phyloP scores from a whole-genome alignment of 371 early-diverging fungal genomes.

The Choanephora cucurbitarum region DNA sequence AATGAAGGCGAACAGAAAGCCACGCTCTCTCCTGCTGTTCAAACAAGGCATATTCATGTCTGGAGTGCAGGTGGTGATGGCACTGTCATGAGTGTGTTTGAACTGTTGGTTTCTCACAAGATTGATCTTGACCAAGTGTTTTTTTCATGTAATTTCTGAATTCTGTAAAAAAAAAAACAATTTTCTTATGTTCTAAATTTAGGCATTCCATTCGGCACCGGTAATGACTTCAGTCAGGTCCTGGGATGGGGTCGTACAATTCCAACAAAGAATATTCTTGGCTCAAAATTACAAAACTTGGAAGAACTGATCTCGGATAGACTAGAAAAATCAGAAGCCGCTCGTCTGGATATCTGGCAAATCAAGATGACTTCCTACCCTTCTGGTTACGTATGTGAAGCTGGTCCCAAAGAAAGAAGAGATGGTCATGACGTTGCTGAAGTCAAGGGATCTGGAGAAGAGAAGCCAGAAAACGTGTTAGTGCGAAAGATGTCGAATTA shows the following conservation, averaged over 20 bases:
- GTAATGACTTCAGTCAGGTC: constrained; percentile 67
- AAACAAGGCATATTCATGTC: constrained; percentile 54
- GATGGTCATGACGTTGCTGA: constrained; percentile 29
- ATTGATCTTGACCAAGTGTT: constrained; percentile 57
- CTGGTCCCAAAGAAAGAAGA: constrained; percentile 40
- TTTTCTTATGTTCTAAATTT: not conserved
- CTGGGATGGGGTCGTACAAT: constrained; percentile 69
- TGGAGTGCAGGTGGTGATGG: constrained; percentile 74
- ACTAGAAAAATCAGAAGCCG: constrained; percentile 55
- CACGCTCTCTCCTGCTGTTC: constrained; percentile 24
- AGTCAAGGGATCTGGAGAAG: constrained; percentile 6
- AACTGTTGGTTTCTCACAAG: constrained; percentile 45
- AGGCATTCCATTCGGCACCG: constrained; percentile 69
- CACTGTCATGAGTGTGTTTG: constrained; percentile 65
- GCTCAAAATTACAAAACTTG: constrained; percentile 43
- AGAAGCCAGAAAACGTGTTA: constrained; percentile 14
- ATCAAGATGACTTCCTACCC: constrained; percentile 47
- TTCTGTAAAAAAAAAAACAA: too few species aligned
- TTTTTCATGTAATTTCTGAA: constrained; percentile 55
- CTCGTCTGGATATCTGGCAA: constrained; percentile 65
- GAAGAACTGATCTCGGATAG: constrained; percentile 50
- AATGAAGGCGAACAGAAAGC: constrained; percentile 5
- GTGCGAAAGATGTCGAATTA: constrained; percentile 59
- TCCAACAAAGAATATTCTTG: constrained; percentile 46
- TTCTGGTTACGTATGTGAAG: constrained; percentile 49